Base-by-base conservation (phyloP, 495 filamentous ascomycete species). In the Talaromyces thailandensis region DNA sequence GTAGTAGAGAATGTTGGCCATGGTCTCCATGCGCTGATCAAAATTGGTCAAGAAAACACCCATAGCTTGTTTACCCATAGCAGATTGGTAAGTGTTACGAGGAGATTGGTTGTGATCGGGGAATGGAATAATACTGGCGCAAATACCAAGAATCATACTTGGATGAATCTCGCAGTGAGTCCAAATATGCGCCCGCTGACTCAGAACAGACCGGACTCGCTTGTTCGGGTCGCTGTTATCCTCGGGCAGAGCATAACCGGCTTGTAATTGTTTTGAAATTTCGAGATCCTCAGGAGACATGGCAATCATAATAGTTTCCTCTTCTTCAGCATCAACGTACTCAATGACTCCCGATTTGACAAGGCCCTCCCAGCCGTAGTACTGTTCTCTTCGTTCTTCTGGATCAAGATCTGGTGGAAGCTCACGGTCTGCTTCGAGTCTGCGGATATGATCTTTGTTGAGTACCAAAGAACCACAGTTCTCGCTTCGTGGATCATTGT, bases 51-150 rank as follows among this genome's bases (percentile, higher is more conserved):
- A 82, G 80, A 96, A 96, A 62, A 97, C 91, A 68, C 94, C 94
- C 95, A 99, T 99, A 56, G 94, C 94, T 81, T 99, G 94, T 78
- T 99, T 99, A 77, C 94, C 94, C 94, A 99, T 99, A 69, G 94
- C 94, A 67, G 94, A 96, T 70, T 99, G 95, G 76, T 98, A 98
- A 4, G 94, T 99, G 71, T 98, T 98, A 87, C 95, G 84, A 64
- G 94, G 94, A 62, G 92, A 96, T 84, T 92, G 94, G 71, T 99
- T 99, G 78, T 99, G 94, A 75, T 99, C 95, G 5, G 94, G 94
- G 84, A 98, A 99, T 0, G 94, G 94, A 79, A 99, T 99, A 74
- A 99, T 98, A 80, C 91, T 96, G 61, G 94, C 94, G 70, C 95
- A 98, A 62, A 98, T 92, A 64, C 94, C 95, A 56, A 98, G 77